phyloP scores from a whole-genome alignment of 441 rosid species.

The Bocquillonia castaneifolia region DNA sequence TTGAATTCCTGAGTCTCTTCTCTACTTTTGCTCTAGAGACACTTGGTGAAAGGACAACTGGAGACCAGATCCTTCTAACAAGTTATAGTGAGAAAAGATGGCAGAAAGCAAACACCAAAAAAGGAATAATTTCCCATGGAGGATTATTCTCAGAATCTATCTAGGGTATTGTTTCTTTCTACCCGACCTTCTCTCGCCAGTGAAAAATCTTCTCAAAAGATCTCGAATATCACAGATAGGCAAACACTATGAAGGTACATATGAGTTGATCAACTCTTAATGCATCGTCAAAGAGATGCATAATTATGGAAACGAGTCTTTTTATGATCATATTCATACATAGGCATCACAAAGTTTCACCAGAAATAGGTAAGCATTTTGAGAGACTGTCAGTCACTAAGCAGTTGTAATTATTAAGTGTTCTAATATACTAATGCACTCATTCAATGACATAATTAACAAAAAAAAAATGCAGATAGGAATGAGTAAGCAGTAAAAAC shows the following conservation, averaged over 20 bases:
- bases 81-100: not conserved
- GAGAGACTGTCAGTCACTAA: not conserved
- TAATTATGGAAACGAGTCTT: not conserved
- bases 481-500: not conserved
- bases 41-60: not conserved
- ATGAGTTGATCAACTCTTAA: not conserved
- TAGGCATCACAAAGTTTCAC: not conserved
- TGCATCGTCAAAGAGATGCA: not conserved
- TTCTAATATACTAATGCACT: not conserved
- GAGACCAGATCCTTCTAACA: not conserved
- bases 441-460: not conserved
- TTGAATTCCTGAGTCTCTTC: not conserved
- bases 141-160: too few relatives aligned
- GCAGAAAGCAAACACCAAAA: too few relatives aligned
- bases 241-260: not conserved
- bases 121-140: too few relatives aligned
- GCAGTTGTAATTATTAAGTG: not conserved
- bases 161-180: too few relatives aligned
- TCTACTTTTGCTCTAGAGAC: not conserved
- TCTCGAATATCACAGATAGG: not conserved
- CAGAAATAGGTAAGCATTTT: not conserved
- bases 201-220: not conserved
- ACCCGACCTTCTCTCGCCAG: too few relatives aligned
- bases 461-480: not conserved
- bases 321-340: not conserved